phyloP scores from a whole-genome alignment of 768 basidiomycete species.

The Hericium coralloides region DNA sequence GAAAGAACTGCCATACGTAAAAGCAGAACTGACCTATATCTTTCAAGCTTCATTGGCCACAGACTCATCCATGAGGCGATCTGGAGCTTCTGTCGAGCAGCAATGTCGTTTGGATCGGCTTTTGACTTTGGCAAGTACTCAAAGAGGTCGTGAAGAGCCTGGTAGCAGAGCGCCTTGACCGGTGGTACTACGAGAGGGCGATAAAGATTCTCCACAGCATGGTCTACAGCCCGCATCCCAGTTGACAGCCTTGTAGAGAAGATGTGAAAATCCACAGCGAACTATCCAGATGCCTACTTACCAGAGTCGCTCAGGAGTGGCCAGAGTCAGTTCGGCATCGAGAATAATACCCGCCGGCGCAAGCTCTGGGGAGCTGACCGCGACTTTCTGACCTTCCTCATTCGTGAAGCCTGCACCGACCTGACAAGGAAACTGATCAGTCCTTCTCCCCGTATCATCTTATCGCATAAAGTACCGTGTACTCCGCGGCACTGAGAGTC shows the following conservation, averaged over 20 bases:
- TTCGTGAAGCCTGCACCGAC: slow-evolving; percentile 63
- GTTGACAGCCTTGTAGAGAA: slow-evolving; percentile 53
- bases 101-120: slow-evolving; percentile 44
- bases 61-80: slow-evolving; percentile 76
- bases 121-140: slow-evolving; percentile 61
- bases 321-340: slow-evolving; percentile 64
- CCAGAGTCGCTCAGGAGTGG: slow-evolving; percentile 72
- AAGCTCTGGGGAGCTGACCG: slow-evolving; percentile 45
- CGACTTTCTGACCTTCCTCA: slow-evolving; percentile 58
- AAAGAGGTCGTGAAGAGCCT: slow-evolving; percentile 65
- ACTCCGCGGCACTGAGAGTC: slow-evolving; percentile 73
- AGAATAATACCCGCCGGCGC: slow-evolving; percentile 68
- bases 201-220: slow-evolving; percentile 67
- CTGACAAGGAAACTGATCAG: slow-evolving; percentile 23
- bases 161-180: slow-evolving; percentile 53
- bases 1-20: not conserved
- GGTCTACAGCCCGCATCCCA: slow-evolving; percentile 71
- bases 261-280: slow-evolving; percentile 2
- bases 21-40: slow-evolving; percentile 35
- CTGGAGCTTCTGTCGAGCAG: slow-evolving; percentile 59
- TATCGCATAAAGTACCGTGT: slow-evolving; percentile 34
- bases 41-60: slow-evolving; percentile 55
- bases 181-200: slow-evolving; percentile 46
- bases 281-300: slow-evolving; percentile 18
- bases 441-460: too few relatives aligned